A percentile compares a stretch with the other conserved stretches of the same genome.
These are phyloP conservation scores for Diaporthe vaccinii DNA, from an alignment of 2,329 filamentous ascomycete genomes.

Conservation along the genomic window DNA sequence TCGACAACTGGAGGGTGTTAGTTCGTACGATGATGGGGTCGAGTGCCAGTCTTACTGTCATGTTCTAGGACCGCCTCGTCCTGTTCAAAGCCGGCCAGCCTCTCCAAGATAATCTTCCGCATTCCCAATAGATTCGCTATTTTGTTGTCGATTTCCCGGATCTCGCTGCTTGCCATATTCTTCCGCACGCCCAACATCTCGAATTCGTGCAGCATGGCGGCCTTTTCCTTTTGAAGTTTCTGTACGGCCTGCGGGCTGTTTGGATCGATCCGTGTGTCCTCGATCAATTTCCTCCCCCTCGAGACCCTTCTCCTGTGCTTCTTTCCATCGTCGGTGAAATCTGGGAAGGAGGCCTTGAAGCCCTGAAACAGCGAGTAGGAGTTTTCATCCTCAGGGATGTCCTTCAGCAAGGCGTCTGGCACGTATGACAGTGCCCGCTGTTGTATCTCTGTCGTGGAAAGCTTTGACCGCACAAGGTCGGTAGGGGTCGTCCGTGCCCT, in stretches of 20 bases:
- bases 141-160: slow-evolving; percentile 96
- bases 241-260: slow-evolving; percentile 76
- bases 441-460: slow-evolving; percentile 93
- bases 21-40: slow-evolving; percentile 37
- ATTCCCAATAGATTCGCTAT: slow-evolving; percentile 93
- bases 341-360: slow-evolving; percentile 90
- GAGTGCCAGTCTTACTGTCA: slow-evolving; percentile 73
- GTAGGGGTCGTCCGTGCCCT: slow-evolving; percentile 93
- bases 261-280: slow-evolving; percentile 68
- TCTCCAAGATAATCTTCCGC: slow-evolving; percentile 90
- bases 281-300: slow-evolving; percentile 81
- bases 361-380: slow-evolving; percentile 96
- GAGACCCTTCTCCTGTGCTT: slow-evolving; percentile 80
- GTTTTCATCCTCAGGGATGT: slow-evolving; percentile 89
- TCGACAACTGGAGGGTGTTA: slow-evolving; percentile 69
- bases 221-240: slow-evolving; percentile 84
- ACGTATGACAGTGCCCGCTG: slow-evolving; percentile 91
- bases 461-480: slow-evolving; percentile 90
- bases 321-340: slow-evolving; percentile 76
- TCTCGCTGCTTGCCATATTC: slow-evolving; percentile 97
- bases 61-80: slow-evolving; percentile 93
- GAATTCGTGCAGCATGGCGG: slow-evolving; percentile 83
- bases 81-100: slow-evolving; percentile 87
- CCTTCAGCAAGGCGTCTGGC: slow-evolving; percentile 88
- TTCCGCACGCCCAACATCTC: slow-evolving; percentile 94